phyloP scores from a whole-genome alignment of 306 rosid genomes.

The Lagenaria siceraria region DNA sequence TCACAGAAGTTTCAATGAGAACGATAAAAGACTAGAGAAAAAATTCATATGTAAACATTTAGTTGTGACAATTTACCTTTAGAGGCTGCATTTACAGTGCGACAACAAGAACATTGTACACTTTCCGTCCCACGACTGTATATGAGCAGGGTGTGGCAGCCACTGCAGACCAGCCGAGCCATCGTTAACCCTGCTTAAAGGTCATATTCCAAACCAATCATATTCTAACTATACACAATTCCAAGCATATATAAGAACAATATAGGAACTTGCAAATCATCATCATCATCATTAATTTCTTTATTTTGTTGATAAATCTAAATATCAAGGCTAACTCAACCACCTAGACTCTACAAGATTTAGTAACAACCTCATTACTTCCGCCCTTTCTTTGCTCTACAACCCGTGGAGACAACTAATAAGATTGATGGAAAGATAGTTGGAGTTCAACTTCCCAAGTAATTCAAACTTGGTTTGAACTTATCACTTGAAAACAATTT shows the following conservation, averaged over 20 bases:
- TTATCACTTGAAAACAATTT: not conserved
- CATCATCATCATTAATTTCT: not conserved
- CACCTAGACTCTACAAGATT: not conserved
- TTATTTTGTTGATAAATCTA: not conserved
- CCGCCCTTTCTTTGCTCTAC: not conserved
- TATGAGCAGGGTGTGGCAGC: conserved; percentile 92
- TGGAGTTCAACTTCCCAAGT: not conserved
- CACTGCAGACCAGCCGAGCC: conserved; percentile 93
- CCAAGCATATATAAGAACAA: not conserved
- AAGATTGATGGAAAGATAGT: not conserved
- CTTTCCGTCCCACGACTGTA: conserved; percentile 88
- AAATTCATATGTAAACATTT: not conserved
- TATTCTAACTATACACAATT: not conserved
- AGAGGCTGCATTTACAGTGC: conserved; percentile 82
- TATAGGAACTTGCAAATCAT: not conserved
- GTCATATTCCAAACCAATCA: not conserved
- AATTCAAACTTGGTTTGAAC: not conserved
- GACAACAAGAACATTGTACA: conserved; percentile 94
- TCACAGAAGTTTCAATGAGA: not conserved
- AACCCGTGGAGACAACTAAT: not conserved
- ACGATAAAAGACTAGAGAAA: not conserved
- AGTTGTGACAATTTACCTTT: conserved; percentile 32
- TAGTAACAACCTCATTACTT: not conserved
- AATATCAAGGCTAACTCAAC: not conserved
- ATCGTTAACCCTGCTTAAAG: conserved; percentile 69